Evolutionary conservation across 2,329 filamentous ascomycete species (phyloP), one percentile per base, ranked within the genome.

Genomic region (Aspergillus sp.): DNA sequence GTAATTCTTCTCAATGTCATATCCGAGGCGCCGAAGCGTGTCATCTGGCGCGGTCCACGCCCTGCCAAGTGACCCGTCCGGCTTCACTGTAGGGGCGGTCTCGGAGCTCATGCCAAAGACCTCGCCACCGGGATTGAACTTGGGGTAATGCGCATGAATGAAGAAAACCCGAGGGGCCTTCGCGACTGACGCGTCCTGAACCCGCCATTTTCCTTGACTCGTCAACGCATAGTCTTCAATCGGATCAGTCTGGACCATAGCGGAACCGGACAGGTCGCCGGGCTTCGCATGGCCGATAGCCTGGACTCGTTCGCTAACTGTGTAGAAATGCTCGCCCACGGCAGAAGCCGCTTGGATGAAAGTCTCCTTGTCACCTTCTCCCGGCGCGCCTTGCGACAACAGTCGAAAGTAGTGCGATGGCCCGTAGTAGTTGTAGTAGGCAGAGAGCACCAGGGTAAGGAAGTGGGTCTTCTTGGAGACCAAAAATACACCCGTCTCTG

Each of bases 111-210:
- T 40, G 5, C 59, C 61, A 30, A 61, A 64, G 3, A 63, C 46
- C 8, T 55, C 51, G 27, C 57, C 57, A 4, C 50, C 48, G 0
- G 61, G 60, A 26, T 64, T 60, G 31, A 65, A 58, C 34, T 63
- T 63, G 15, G 61, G 61, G 27, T 60, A 53, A 33, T 63, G 61
- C 15, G 59, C 58, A 34, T 64, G 60, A 20, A 64, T 49, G 26
- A 63, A 63, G 34, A 61, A 58, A 8, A 55, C 42, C 3, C 45
- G 53, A 2, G 58, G 58, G 5, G 58, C 32, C 13, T 49, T 38
- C 12, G 50, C 55, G 19, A 51, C 46, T 1, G 45, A 37, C 3
- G 48, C 42, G 32, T 61, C 55, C 28, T 56, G 51, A 2, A 54
- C 47, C 11, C 57, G 54, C 45, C 51, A 53, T 38, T 49, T 52